phyloP scores from a whole-genome alignment of 1,284 basidiomycete species.

The Trichosporon inkin region DNA sequence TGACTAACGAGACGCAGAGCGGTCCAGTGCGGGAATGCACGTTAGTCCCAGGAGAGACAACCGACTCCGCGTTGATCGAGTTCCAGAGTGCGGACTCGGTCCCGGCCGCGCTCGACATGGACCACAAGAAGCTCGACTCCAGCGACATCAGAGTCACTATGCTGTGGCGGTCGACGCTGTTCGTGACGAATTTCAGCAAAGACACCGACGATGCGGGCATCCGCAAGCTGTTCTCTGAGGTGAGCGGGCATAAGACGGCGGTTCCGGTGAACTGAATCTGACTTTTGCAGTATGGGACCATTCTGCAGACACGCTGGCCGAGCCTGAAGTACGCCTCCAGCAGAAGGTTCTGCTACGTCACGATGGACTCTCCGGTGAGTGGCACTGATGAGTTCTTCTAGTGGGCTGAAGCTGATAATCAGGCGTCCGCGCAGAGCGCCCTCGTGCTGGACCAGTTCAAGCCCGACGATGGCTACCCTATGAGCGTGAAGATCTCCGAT shows the following conservation, averaged over 20 bases:
- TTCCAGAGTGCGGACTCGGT: slow-evolving; percentile 58
- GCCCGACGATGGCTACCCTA: slow-evolving; percentile 58
- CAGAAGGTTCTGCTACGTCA: slow-evolving; percentile 91
- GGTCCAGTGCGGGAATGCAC: slow-evolving; percentile 70
- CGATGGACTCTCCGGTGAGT: slow-evolving; percentile 76
- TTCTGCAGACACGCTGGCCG: slow-evolving; percentile 96
- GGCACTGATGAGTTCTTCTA: no score
- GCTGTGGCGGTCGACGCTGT: slow-evolving; percentile 91
- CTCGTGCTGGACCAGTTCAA: slow-evolving; percentile 72
- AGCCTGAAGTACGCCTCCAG: slow-evolving; percentile 91
- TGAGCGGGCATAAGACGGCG: slow-evolving; percentile 43
- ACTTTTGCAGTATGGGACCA: slow-evolving; percentile 66
- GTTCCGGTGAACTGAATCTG: neutral
- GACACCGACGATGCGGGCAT: slow-evolving; percentile 73
- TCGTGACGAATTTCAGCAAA: slow-evolving; percentile 93
- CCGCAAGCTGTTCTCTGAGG: slow-evolving; percentile 71
- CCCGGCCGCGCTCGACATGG: slow-evolving; percentile 81
- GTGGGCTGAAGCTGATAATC: slow-evolving; percentile 8
- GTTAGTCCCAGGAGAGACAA: slow-evolving; percentile 46
- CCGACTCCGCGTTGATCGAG: slow-evolving; percentile 49
- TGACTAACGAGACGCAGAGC: slow-evolving; percentile 58
- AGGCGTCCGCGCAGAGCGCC: slow-evolving; percentile 71
- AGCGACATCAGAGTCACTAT: slow-evolving; percentile 73
- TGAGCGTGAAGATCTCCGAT: slow-evolving; percentile 85
- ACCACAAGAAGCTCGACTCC: slow-evolving; percentile 76